These are phyloP conservation scores for Cyclotella kingstonii DNA, from an alignment of 108 stramenopile species.

Conservation along the genomic window DNA sequence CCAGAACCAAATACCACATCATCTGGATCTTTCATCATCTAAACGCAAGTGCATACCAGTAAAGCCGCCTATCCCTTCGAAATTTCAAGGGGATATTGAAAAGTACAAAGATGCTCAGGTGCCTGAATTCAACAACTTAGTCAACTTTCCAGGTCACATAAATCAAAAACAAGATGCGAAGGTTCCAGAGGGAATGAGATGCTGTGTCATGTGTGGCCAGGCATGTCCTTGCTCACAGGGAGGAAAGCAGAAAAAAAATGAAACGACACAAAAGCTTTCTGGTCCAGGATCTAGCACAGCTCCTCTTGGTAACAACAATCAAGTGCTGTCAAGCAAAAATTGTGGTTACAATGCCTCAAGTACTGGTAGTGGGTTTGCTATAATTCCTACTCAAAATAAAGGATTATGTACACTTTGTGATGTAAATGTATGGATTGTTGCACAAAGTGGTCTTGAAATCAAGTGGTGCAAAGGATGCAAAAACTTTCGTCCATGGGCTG, in stretches of 20 bases:
- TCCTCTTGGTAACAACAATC: slow-evolving; percentile 15
- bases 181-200: slow-evolving; percentile 82
- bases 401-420: slow-evolving; percentile 88
- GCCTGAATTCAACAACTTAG: slow-evolving; percentile 83
- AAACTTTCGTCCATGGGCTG: slow-evolving; percentile 89
- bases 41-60: slow-evolving; percentile 79
- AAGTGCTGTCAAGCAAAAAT: slow-evolving; percentile 13
- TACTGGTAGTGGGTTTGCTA: slow-evolving; percentile 36
- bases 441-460: slow-evolving; percentile 68
- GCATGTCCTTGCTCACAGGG: slow-evolving; percentile 69
- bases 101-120: slow-evolving; percentile 67
- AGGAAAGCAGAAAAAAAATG: slow-evolving; percentile 54
- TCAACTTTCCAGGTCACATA: slow-evolving; percentile 89
- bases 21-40: slow-evolving; percentile 57
- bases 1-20: slow-evolving; percentile 38
- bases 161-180: slow-evolving; percentile 77
- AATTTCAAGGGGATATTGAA: slow-evolving; percentile 87
- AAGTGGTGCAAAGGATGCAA: slow-evolving; percentile 95
- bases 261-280: slow-evolving; percentile 12
- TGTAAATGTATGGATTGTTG: slow-evolving; percentile 88
- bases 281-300: slow-evolving; percentile 27
- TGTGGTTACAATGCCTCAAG: slow-evolving; percentile 22
- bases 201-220: slow-evolving; percentile 90
- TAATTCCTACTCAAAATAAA: slow-evolving; percentile 90
- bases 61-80: slow-evolving; percentile 81